Evolutionary conservation across 192 early-diverging fungal species (phyloP), one percentile per base, ranked within the genome.

Genomic region (Mortierella claussenii): DNA sequence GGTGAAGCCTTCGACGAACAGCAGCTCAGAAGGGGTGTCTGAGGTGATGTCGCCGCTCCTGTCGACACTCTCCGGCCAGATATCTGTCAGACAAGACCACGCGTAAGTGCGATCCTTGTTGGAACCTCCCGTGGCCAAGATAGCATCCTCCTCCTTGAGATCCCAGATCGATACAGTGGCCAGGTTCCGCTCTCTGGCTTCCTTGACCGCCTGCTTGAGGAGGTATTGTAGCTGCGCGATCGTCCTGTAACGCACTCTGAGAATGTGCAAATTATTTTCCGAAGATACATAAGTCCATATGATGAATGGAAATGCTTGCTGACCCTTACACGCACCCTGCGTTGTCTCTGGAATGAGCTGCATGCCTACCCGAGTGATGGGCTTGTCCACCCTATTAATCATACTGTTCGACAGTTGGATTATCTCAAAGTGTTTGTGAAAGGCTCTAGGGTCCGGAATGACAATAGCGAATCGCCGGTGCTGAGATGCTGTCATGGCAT

Each of bases 91-190:
- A 45, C 62, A 64, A 6, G 51, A 54, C 51, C 50, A 54, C 5
- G 10, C 17, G n/a, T 9, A 37, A n/a, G 52, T 23, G 18, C 62
- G n/a, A 30, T 64, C 62, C 21, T 30, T 52, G 62, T 64, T 64
- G 18, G 30, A 24, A 1, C 43, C 8, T 23, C 62, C 62, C 23
- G 62, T 31, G 10, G 62, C 52, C 20, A 3, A 21, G 5, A 45
- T 1, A 20, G 52, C 51, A 15, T 53, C 50, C 5, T 46, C 4
- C 26, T 54, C 62, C 2, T 64, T 45, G 1, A 64, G 28, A 3
- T 54, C 62, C 50, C 52, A 64, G 4, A 64, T 3, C 26, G 23
- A 2, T 13, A 64, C 42, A 10, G 24, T 45, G 4, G 62, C 17
- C 20, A 64, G 1, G 17, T 23, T 40, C 62, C 62, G 54, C 5